Percentiles rank a stretch among this genome's conserved stretches.
phyloP scores from a whole-genome alignment of 78 protist species.

The Anaeramoeba ignava region DNA sequence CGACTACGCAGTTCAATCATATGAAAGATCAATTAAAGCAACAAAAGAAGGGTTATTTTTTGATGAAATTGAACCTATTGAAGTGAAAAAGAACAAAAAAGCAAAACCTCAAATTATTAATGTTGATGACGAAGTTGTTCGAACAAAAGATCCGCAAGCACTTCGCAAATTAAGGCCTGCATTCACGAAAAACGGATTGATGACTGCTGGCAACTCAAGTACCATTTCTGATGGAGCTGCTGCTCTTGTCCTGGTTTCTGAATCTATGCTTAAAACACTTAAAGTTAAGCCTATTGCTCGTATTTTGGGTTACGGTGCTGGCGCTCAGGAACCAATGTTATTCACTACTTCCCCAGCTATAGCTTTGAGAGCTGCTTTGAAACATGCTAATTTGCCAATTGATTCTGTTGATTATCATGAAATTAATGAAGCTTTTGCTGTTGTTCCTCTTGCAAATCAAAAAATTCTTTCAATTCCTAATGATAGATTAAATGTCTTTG shows the following conservation, averaged over 20 bases:
- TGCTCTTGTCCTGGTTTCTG: not conserved
- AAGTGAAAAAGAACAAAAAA: no score
- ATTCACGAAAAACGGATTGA: no score
- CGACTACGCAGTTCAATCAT: constrained; percentile 54
- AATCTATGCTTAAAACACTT: not conserved
- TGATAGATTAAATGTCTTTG: not conserved
- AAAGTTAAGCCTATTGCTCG: not conserved
- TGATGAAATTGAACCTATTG: constrained; percentile 44
- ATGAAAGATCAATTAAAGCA: constrained; percentile 46
- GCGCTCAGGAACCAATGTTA: not conserved
- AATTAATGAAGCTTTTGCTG: constrained; percentile 16
- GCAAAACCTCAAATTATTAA: no score
- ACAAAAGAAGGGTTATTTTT: constrained; percentile 27
- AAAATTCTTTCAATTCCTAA: not conserved
- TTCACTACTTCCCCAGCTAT: constrained; percentile 5
- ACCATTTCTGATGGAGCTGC: constrained; percentile 9
- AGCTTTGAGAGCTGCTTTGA: not conserved
- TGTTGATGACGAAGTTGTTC: no score
- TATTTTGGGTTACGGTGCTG: not conserved
- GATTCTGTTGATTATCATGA: not conserved
- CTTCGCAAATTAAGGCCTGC: no score
- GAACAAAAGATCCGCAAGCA: no score
- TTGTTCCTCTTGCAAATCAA: not conserved
- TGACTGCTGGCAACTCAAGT: constrained; percentile 10
- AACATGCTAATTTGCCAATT: not conserved